Conservation (phyloP, 164 flowering plant species). For the Annona squamosa region DNA sequence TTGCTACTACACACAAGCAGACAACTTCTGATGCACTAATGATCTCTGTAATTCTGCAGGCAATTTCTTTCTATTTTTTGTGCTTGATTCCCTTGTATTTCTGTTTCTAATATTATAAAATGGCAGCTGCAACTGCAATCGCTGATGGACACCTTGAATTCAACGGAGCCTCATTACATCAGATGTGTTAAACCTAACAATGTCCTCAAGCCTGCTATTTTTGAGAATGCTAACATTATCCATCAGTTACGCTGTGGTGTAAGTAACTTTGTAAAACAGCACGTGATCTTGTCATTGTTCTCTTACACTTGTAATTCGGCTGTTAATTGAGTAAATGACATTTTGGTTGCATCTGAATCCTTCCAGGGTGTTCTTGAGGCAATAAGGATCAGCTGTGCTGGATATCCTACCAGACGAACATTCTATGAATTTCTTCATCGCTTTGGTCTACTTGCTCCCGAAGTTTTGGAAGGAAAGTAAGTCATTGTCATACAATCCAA, state of each 20-base stretch:
- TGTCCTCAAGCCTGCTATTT: slow-evolving; percentile 89
- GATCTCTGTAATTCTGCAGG: too few relatives aligned
- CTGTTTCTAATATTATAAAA: neutral
- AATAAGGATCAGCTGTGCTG: slow-evolving; percentile 98
- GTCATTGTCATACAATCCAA: slow-evolving; percentile 11
- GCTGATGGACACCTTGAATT: slow-evolving; percentile 90
- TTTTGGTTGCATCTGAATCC: neutral
- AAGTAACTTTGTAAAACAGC: slow-evolving; percentile 28
- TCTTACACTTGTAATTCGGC: neutral
- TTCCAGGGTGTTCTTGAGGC: slow-evolving; percentile 97
- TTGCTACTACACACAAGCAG: neutral
- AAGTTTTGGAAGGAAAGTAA: slow-evolving; percentile 89
- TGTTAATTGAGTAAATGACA: neutral
- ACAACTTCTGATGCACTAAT: too few relatives aligned
- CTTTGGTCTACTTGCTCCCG: slow-evolving; percentile 95
- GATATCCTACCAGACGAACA: slow-evolving; percentile 93
- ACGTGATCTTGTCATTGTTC: neutral
- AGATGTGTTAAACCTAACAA: slow-evolving; percentile 99
- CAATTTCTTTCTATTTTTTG: too few relatives aligned
- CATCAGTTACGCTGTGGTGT: slow-evolving; percentile 99
- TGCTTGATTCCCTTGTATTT: neutral
- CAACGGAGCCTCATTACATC: slow-evolving; percentile 97
- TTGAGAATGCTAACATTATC: slow-evolving; percentile 80
- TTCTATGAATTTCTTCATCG: slow-evolving; percentile 93
- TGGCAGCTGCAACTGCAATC: slow-evolving; percentile 96